Conservation (phyloP, 2,329 filamentous ascomycete species). For the Exophiala sideris region DNA sequence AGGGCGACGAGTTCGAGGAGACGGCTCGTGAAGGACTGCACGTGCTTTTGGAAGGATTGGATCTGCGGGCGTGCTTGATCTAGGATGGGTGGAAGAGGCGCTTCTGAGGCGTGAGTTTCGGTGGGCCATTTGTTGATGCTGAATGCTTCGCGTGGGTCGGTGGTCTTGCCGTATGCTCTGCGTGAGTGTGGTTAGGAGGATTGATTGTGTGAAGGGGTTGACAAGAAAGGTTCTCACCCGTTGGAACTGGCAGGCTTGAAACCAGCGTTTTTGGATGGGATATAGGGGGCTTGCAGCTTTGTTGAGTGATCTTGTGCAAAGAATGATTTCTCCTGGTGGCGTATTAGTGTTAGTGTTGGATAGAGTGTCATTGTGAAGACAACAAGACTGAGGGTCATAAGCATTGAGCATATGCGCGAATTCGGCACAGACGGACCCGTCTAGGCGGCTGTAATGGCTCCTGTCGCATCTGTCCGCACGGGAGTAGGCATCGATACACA, state of each 20-base stretch:
- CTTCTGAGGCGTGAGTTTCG: background rate
- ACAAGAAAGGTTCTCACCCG: conserved; percentile 1
- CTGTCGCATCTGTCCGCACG: too few relatives aligned
- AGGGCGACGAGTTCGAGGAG: conserved; percentile 16
- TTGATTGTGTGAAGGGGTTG: background rate
- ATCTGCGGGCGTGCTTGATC: conserved; percentile 9
- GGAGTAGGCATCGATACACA: too few relatives aligned
- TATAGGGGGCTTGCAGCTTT: conserved; percentile 14
- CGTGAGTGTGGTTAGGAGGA: background rate
- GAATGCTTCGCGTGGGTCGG: conserved; percentile 19
- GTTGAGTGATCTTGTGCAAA: conserved; percentile 6
- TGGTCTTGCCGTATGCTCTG: conserved; percentile 12
- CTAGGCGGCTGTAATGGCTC: background rate
- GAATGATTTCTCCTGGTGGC: conserved; percentile 7
- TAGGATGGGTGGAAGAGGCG: conserved; percentile 9
- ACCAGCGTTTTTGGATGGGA: conserved; percentile 14
- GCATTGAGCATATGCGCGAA: too few relatives aligned
- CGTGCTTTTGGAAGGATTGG: conserved; percentile 10
- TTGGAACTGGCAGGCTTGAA: conserved; percentile 17
- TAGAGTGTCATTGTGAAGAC: background rate
- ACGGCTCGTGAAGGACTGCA: conserved; percentile 7
- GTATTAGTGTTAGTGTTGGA: background rate
- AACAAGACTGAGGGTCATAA: background rate
- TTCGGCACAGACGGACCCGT: too few relatives aligned
- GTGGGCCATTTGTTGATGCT: conserved; percentile 21